Evolutionary conservation across 805 yeast genomes (phyloP), one percentile per base, ranked within the genome.

Genomic region (Suhomyces prunicola): DNA sequence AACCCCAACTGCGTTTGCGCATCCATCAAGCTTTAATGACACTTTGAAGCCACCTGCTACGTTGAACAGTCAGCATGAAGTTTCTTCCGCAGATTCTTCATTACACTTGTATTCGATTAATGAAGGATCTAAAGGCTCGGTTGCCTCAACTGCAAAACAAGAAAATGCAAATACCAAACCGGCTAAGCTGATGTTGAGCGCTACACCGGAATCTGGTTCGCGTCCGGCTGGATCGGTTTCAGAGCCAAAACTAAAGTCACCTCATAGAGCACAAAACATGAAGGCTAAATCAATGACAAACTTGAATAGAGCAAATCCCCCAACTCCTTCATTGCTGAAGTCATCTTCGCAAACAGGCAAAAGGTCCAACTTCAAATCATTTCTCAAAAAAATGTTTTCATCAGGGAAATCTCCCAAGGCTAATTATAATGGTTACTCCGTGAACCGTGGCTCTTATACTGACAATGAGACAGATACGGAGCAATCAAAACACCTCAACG

Each of bases 261-360:
- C 50, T 4, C 39, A 39, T 5, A 39, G 44, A 27, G 24, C 31
- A 12, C 50, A 36, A 22, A 22, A 39, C 24, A 26, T 36, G 23
- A 50, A 50, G 27, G 13, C 45, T 9, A 50, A 24, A 33, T 22
- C 47, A 4, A 33, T 50, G 52, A 19, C 48, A 10, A 35, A 17
- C 17, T 44, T 50, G n/a, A 19, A n/a, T 23, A 9, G 23, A n/a
- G 6, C 46, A 27, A 10, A 29, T 10, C 26, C 39, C 6, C 12
- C 23, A 23, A 22, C 66, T 73, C 22, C 69, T 69, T 54, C 9
- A 39, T 35, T 35, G 40, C 40, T 22, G 7, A 36, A 36, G 41
- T 15, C 22, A 36, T 2, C 41, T 36, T 12, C 33, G 31, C 42
- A 39, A 17, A 22, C 13, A 46, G 23, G 24, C 2, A 44, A 12